Conservation (phyloP, 192 early-diverging fungal genomes). For the Coemansia sp. region DNA sequence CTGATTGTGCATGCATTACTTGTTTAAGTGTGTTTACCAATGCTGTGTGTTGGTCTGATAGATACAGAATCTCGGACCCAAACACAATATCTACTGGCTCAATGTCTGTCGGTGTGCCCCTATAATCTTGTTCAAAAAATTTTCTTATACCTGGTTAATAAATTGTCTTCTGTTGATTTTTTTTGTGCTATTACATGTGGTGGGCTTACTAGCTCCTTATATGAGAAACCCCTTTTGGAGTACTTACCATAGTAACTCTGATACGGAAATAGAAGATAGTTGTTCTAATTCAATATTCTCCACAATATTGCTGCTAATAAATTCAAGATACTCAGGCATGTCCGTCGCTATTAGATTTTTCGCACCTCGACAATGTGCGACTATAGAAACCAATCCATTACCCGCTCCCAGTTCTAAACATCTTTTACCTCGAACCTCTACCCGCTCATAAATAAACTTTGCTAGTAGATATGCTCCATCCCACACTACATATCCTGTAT, state of each 20-base stretch:
- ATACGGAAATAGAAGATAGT: background rate
- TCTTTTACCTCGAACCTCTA: conserved; percentile 5
- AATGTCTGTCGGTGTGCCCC: background rate
- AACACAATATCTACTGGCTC: conserved; percentile 15
- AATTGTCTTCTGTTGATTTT: background rate
- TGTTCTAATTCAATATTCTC: background rate
- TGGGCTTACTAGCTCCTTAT: background rate
- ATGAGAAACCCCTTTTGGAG: background rate
- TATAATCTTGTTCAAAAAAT: background rate
- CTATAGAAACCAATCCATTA: conserved; percentile 21
- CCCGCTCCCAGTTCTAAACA: conserved; percentile 28
- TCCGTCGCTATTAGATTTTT: conserved; percentile 18
- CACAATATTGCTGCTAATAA: conserved; percentile 12
- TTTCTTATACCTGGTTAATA: background rate
- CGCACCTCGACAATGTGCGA: conserved; percentile 5
- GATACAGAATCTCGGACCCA: conserved; percentile 33
- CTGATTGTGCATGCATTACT: conserved; percentile 14
- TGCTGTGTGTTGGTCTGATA: conserved; percentile 14
- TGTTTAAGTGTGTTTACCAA: conserved; percentile 7
- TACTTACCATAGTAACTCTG: conserved; percentile 11
- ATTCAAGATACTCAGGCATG: conserved; percentile 10
- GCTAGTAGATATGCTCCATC: conserved; percentile 31
- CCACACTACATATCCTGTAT: conserved; percentile 32
- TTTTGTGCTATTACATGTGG: no score
- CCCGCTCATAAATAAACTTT: conserved; percentile 12